Evolutionary conservation across 2,329 filamentous ascomycete genomes (phyloP), one percentile per base, ranked within the genome.

Genomic region (Beauveria scarabaeidicola): DNA sequence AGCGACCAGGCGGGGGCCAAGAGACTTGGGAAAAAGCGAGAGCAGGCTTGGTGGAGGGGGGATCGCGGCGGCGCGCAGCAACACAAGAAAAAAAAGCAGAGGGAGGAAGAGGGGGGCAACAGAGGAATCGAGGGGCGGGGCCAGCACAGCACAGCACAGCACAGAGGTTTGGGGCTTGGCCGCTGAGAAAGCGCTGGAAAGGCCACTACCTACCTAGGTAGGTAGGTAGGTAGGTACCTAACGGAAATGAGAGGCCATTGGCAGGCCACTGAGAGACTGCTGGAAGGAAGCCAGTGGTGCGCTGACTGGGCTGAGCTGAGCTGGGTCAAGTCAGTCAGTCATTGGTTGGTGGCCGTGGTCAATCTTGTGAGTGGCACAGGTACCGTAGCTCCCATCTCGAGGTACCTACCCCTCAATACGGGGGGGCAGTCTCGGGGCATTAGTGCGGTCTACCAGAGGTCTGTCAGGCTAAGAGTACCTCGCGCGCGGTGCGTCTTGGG

Each of bases 321-420:
- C 50, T 43, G 51, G 52, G 21, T 23, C 52, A 46, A 46, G 51
- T 53, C 27, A 41, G 32, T 40, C 36, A 47, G 44, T 27, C 21
- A 25, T 41, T 41, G 15, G 15, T 19, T 21, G 27, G 21, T 53
- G 38, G 36, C n/a, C 15, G 9, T 19, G 17, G 38, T 43, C 51
- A 29, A 40, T 52, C 7, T 29, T 17, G 50, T 56, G 13, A 19
- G 43, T 47, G 19, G 53, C 41, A 56, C 53, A 57, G 32, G 54
- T 58, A 58, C 44, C 46, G 36, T 23, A 58, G 46, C 54, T 29
- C 50, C 46, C 54, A 36, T 32, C 23, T 29, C 21, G 27, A 58
- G 17, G 54, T 58, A 58, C 46, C 54, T 58, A 58, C 54, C 54
- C 54, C 54, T 58, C 54, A 48, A 51, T 23, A 43, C 36, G 21